Percentiles rank a stretch among this genome's conserved stretches.
Conservation (phyloP, 1,284 basidiomycete species). For the Xerocomus nothofagi region DNA sequence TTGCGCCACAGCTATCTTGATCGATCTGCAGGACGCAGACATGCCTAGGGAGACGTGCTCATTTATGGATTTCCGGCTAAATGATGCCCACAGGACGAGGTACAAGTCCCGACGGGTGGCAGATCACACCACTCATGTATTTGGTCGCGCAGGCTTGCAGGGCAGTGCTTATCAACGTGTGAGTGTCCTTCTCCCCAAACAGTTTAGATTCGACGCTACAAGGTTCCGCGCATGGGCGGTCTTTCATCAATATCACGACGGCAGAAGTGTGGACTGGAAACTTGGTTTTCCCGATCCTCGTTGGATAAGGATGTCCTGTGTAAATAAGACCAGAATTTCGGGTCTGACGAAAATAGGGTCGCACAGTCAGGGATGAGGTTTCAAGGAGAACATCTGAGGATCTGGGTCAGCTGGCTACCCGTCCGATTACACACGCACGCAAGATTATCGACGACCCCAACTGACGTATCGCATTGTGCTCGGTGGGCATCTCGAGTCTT, state of each 20-base stretch:
- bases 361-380: neutral
- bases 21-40: no score
- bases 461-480: neutral
- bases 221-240: neutral
- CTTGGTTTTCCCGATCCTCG: neutral
- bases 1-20: no score
- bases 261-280: neutral
- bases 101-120: no score
- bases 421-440: neutral
- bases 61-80: no score
- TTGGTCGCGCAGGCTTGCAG: no score
- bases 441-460: neutral
- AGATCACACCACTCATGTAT: no score
- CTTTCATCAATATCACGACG: neutral
- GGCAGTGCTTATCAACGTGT: conserved; percentile 1
- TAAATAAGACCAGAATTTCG: no score
- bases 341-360: neutral
- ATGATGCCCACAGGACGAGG: no score
- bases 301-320: no score
- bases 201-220: neutral
- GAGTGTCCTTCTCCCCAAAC: no score
- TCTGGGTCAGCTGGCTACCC: neutral
- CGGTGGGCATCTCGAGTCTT: no score
- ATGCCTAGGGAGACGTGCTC: no score
- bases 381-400: neutral